A percentile compares a stretch with the other conserved stretches of the same genome.
Evolutionary conservation across 1,139 yeast genomes (phyloP).

Genomic region (Meyerozyma carpophila): DNA sequence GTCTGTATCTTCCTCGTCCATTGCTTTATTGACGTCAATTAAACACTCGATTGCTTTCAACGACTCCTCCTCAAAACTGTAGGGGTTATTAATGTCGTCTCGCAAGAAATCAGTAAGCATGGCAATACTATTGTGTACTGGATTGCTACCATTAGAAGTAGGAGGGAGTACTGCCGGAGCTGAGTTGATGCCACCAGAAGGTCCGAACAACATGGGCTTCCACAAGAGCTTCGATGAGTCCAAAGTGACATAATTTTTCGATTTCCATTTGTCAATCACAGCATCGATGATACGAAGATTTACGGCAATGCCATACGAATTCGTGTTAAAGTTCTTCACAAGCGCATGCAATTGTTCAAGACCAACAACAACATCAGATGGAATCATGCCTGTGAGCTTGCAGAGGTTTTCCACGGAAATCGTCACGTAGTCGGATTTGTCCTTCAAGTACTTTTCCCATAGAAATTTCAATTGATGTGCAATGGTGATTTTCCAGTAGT

Average conservation of each 20-base stretch:
- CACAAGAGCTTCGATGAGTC: conserved; percentile 56
- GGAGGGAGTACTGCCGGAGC: conserved; percentile 38
- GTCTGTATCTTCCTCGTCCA: conserved; percentile 15
- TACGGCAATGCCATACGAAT: conserved; percentile 50
- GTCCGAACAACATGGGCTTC: conserved; percentile 82
- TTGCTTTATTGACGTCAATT: conserved; percentile 15
- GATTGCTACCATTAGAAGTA: conserved; percentile 6
- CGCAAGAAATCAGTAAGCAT: conserved; percentile 51
- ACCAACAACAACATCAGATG: conserved; percentile 83
- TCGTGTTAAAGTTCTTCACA: conserved; percentile 36
- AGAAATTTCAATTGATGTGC: conserved; percentile 39
- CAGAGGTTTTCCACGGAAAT: conserved; percentile 59
- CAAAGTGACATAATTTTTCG: conserved; percentile 49
- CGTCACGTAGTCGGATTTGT: conserved; percentile 8
- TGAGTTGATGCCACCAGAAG: conserved; percentile 72
- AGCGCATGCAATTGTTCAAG: conserved; percentile 71
- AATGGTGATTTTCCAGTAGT: conserved; percentile 75
- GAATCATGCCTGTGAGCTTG: conserved; percentile 75
- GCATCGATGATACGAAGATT: conserved; percentile 40
- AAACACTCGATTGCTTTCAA: conserved; percentile 33
- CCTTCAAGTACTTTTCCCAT: conserved; percentile 15
- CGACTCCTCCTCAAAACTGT: conserved; percentile 52
- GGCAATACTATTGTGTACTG: conserved; percentile 44
- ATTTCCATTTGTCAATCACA: conserved; percentile 49
- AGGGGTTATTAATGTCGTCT: conserved; percentile 61